Conservation (phyloP, 2,329 filamentous ascomycete genomes). For the Boeremia exigua region DNA sequence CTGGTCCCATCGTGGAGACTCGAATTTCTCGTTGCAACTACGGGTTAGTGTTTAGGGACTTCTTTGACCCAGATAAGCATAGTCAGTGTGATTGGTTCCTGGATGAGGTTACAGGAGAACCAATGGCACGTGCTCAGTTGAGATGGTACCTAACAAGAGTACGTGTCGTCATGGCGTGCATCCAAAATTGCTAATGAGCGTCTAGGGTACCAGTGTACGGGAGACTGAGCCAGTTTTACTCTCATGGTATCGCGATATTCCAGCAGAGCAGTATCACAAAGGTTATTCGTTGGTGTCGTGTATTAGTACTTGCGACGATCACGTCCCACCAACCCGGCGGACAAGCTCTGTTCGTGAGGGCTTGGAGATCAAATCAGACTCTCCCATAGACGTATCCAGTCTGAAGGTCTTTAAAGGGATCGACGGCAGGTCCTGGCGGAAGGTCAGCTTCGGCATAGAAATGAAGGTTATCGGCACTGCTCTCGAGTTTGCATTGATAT, state of each 20-base stretch:
- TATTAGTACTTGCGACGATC: conserved; percentile 6
- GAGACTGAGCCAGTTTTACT: conserved; percentile 4
- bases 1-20: not conserved
- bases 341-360: not conserved
- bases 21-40: not conserved
- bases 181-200: not conserved
- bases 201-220: not conserved
- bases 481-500: conserved; percentile 17
- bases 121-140: not conserved
- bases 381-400: conserved; percentile 1
- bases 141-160: not conserved
- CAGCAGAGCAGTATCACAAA: not conserved
- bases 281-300: not conserved
- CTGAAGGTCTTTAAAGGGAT: not conserved
- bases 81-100: not conserved
- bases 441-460: conserved; percentile 11
- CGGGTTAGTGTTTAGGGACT: not conserved
- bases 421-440: conserved; percentile 12
- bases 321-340: not conserved
- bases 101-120: not conserved
- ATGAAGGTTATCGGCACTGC: conserved; percentile 20
- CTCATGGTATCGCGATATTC: not conserved
- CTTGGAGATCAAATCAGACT: not conserved
- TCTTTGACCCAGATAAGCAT: not conserved
- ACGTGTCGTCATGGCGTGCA: not conserved